Conservation (phyloP, 768 basidiomycete species). For the Hydnomerulius pinastri region DNA sequence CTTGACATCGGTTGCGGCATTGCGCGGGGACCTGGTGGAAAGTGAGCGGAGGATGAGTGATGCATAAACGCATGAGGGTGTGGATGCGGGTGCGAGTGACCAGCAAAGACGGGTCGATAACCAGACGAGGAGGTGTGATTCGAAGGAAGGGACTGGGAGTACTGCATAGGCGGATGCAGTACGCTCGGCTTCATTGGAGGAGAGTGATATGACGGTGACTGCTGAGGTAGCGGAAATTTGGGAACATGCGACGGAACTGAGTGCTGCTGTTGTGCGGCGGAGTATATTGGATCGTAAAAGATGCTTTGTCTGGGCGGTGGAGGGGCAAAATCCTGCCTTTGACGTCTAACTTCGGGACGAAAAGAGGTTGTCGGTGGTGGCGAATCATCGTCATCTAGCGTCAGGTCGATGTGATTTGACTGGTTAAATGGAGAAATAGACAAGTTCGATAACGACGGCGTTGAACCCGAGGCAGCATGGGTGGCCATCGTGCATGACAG, state of each 20-base stretch:
- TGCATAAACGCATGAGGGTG: conserved; percentile 26
- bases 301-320: conserved; percentile 11
- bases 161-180: conserved; percentile 17
- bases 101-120: conserved; percentile 56
- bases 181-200: conserved; percentile 18
- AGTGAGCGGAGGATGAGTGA: conserved; percentile 28
- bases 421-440: conserved; percentile 42
- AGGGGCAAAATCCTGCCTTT: conserved; percentile 36
- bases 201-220: conserved; percentile 14
- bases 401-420: conserved; percentile 68
- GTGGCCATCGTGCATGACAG: conserved; percentile 30
- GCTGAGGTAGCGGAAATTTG: conserved; percentile 20
- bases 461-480: conserved; percentile 32
- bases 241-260: conserved; percentile 28
- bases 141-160: conserved; percentile 12
- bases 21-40: conserved; percentile 27
- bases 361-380: conserved; percentile 27
- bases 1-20: conserved; percentile 19
- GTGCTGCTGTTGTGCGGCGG: conserved; percentile 24
- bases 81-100: conserved; percentile 41
- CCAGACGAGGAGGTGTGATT: conserved; percentile 20
- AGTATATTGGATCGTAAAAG: conserved; percentile 20
- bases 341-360: conserved; percentile 42
- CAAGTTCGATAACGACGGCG: conserved; percentile 35
- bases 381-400: conserved; percentile 63